These are phyloP conservation scores for Hymenoscyphus repandus DNA, from an alignment of 2,329 filamentous ascomycete species.

Conservation along the genomic window DNA sequence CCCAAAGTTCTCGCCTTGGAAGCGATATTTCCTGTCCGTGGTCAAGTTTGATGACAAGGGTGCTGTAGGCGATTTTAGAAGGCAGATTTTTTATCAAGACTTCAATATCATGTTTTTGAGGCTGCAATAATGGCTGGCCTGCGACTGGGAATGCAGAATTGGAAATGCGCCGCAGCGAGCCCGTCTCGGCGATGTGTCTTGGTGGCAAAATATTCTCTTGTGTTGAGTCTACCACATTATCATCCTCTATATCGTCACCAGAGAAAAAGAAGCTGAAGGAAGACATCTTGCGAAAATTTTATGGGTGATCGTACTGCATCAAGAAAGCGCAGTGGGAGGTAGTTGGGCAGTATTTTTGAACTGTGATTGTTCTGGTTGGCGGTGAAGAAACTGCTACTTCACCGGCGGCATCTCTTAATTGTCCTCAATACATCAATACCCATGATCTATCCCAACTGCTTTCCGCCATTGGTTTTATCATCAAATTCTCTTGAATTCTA, in stretches of 20 bases:
- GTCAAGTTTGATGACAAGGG: constrained; percentile 55
- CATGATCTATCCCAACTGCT: no score
- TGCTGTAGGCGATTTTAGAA: constrained; percentile 67
- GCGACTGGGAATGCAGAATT: constrained; percentile 53
- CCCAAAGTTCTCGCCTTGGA: constrained; percentile 74
- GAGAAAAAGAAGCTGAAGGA: constrained; percentile 48
- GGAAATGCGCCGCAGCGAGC: constrained; percentile 23
- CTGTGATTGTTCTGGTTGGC: no score
- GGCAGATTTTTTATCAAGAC: constrained; percentile 56
- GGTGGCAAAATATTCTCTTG: background rate
- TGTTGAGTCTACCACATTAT: constrained; percentile 17
- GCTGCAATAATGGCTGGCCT: constrained; percentile 54
- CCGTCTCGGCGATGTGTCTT: constrained; percentile 31
- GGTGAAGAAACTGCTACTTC: no score
- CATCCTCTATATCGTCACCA: constrained; percentile 59
- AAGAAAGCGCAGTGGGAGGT: no score
- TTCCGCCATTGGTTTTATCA: no score
- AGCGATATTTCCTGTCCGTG: constrained; percentile 49
- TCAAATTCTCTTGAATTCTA: no score
- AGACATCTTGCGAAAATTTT: constrained; percentile 21
- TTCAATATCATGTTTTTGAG: constrained; percentile 45
- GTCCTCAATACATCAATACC: no score
- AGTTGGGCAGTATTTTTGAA: no score
- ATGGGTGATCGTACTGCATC: background rate
- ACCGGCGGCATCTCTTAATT: no score